A percentile compares a stretch with the other conserved stretches of the same genome.
phyloP scores from a whole-genome alignment of 1,284 basidiomycete species.

The Tausonia pullulans region DNA sequence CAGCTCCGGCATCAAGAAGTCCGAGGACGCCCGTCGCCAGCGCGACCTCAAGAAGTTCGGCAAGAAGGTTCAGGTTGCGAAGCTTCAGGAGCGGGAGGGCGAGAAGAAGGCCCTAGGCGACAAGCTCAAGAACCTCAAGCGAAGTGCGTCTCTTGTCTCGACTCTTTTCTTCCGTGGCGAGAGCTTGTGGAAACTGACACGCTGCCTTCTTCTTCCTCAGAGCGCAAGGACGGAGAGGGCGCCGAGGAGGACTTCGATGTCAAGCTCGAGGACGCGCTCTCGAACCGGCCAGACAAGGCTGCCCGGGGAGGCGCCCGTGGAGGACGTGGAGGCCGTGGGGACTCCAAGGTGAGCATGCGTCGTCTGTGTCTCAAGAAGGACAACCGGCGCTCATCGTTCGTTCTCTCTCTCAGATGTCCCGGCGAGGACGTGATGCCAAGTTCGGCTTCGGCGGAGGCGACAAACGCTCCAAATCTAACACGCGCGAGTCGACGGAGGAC shows the following conservation, averaged over 20 bases:
- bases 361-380: background rate
- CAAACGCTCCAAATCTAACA: conserved; percentile 66
- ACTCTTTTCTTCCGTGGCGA: background rate
- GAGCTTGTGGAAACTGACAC: conserved; percentile 2
- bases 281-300: conserved; percentile 48
- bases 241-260: conserved; percentile 56
- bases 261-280: conserved; percentile 70
- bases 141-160: conserved; percentile 49
- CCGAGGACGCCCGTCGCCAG: conserved; percentile 82
- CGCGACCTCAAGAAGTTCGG: conserved; percentile 96
- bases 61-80: conserved; percentile 87
- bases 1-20: conserved; percentile 73
- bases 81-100: conserved; percentile 61
- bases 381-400: background rate
- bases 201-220: conserved; percentile 32
- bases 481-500: conserved; percentile 60
- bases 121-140: conserved; percentile 67
- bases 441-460: conserved; percentile 60
- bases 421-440: conserved; percentile 62
- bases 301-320: conserved; percentile 45
- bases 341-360: conserved; percentile 25
- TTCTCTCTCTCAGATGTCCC: conserved; percentile 38
- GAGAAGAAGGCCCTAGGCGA: conserved; percentile 78
- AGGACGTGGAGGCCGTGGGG: conserved; percentile 28
- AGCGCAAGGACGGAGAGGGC: conserved; percentile 71